Conservation (phyloP, 2,329 filamentous ascomycete genomes). For the Didymella segeticola region DNA sequence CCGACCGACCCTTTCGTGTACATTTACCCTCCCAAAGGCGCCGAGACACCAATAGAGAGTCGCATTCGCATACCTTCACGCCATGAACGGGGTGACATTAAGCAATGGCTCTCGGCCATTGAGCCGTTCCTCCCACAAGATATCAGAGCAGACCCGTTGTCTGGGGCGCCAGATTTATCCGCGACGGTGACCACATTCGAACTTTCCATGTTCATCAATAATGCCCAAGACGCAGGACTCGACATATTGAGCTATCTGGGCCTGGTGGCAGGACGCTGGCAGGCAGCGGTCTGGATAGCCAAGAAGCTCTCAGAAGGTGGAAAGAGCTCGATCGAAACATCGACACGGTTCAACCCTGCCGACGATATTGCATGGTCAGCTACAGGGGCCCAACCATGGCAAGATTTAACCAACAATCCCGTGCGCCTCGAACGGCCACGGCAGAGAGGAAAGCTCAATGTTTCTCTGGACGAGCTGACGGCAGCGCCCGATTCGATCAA, state of each 20-base stretch:
- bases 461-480: constrained; percentile 34
- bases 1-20: background rate
- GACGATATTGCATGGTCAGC: constrained; percentile 28
- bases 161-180: constrained; percentile 16
- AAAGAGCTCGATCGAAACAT: constrained; percentile 15
- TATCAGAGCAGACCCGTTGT: constrained; percentile 29
- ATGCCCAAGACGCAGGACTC: constrained; percentile 37
- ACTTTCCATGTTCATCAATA: constrained; percentile 34
- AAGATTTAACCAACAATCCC: constrained; percentile 34
- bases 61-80: constrained; percentile 24
- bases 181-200: constrained; percentile 33
- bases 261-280: constrained; percentile 51
- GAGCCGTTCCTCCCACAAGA: constrained; percentile 48
- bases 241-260: constrained; percentile 53
- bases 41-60: constrained; percentile 11
- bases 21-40: constrained; percentile 17
- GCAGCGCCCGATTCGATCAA: constrained; percentile 36
- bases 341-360: constrained; percentile 23
- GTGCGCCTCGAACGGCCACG: constrained; percentile 25
- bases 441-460: constrained; percentile 21
- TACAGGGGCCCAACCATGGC: constrained; percentile 21
- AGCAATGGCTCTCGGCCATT: constrained; percentile 45
- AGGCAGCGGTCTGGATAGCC: constrained; percentile 54
- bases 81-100: constrained; percentile 32
- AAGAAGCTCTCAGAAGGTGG: constrained; percentile 51